phyloP scores from a whole-genome alignment of 1,284 basidiomycete genomes.

The Amylostereum chailletii region DNA sequence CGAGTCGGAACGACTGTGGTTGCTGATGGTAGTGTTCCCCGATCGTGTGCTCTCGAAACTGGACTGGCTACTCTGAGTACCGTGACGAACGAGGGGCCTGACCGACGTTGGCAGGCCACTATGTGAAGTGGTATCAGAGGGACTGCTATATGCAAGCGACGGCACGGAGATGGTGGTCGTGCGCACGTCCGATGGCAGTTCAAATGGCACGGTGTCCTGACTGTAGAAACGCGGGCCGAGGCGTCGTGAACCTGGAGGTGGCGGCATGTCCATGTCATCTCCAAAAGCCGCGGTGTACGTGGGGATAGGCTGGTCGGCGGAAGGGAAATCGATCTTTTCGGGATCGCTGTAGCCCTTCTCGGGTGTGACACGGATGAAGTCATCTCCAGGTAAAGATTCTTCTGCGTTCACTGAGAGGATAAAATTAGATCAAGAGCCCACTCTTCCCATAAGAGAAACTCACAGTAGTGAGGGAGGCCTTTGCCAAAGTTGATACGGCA shows the following conservation, averaged over 20 bases:
- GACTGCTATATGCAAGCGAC: not conserved
- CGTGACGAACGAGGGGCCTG: conserved; percentile 8
- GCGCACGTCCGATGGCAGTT: conserved; percentile 14
- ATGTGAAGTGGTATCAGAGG: not conserved
- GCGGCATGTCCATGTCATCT: conserved; percentile 27
- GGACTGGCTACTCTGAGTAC: conserved; percentile 13
- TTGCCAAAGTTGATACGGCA: conserved; percentile 71
- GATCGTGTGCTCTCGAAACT: conserved; percentile 10
- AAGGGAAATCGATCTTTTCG: conserved; percentile 64
- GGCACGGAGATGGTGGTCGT: conserved; percentile 7
- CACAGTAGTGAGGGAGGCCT: conserved; percentile 59
- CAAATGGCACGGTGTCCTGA: conserved; percentile 29
- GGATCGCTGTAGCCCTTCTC: conserved; percentile 25
- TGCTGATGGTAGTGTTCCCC: not conserved
- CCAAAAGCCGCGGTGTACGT: conserved; percentile 46
- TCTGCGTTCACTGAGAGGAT: conserved; percentile 42
- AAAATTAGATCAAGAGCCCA: conserved; percentile 3
- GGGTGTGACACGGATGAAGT: conserved; percentile 29
- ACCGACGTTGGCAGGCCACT: not conserved
- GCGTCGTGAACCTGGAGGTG: conserved; percentile 31
- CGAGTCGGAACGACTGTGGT: not conserved
- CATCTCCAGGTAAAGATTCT: conserved; percentile 43
- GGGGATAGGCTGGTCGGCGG: conserved; percentile 39
- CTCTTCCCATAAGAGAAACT: conserved; percentile 17
- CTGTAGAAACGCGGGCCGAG: conserved; percentile 45